Evolutionary conservation across 768 basidiomycete species (phyloP).

Genomic region (Mrakia hoshinonis): DNA sequence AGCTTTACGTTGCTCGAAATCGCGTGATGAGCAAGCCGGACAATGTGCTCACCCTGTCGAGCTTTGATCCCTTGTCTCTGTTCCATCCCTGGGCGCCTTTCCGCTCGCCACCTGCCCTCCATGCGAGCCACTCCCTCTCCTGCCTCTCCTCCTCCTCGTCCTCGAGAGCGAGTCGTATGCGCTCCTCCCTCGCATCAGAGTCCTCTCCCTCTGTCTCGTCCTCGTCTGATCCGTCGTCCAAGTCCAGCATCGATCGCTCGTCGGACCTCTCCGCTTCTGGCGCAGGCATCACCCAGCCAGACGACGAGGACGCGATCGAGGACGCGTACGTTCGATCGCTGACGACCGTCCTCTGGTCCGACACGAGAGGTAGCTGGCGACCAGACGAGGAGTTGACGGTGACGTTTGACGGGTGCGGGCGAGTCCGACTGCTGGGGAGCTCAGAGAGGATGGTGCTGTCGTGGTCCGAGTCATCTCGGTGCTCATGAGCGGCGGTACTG

Average conservation of each 20-base stretch:
- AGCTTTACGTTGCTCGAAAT: neutral
- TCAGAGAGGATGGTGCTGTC: too few species aligned
- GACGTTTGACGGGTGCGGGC: too few species aligned
- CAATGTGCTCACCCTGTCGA: neutral
- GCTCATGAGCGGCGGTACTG: too few species aligned
- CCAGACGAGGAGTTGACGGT: too few species aligned
- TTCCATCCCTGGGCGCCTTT: neutral
- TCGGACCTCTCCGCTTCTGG: neutral
- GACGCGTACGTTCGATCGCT: neutral
- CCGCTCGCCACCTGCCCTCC: constrained; percentile 4
- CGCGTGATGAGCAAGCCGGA: neutral
- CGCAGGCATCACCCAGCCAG: neutral
- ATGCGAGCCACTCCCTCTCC: constrained; percentile 6
- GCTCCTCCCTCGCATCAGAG: neutral
- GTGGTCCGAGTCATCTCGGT: too few species aligned
- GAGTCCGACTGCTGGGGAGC: too few species aligned
- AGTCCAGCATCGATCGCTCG: neutral
- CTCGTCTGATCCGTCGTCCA: neutral
- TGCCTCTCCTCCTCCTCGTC: constrained; percentile 4
- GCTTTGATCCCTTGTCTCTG: neutral
- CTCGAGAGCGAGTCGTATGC: neutral
- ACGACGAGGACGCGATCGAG: neutral
- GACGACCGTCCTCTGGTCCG: neutral
- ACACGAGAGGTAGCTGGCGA: too few species aligned
- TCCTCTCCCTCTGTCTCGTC: neutral